Base-by-base conservation (phyloP, 805 yeast species). In the Metschnikowia bowlesiae region DNA sequence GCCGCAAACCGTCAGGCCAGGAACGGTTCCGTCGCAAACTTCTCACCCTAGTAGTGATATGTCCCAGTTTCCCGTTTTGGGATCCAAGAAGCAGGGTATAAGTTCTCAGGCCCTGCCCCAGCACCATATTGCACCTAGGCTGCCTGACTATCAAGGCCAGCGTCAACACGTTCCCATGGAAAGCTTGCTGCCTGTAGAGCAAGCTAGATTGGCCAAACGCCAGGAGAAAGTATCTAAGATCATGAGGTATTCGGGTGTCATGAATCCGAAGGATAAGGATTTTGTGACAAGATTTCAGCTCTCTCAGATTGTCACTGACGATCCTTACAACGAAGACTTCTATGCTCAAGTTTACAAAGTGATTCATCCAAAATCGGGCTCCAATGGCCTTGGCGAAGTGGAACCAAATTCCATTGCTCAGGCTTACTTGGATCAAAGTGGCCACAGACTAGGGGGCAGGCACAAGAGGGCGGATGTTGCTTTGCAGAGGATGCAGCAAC, bases 221-320 rank as follows among this genome's bases (percentile, higher is more conserved):
- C 89, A 84, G 56, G 84, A 83, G 52, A 86, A 87, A 65, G 90
- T 86, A 46, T 78, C 83, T 43, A 78, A 85, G 55, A 87, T 89
- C 60, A 77, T 87, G 63, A 83, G 82, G 62, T 89, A 85, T 71
- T 87, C 94, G 30, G 97, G 97, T 55, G 82, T 94, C 55, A 94
- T 94, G 99, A 89, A 90, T 61, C 96, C 96, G 51, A 87, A 92
- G 72, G 99, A 94, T 68, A 91, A 91, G 71, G 97, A 92, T 70
- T 90, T 88, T 64, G 92, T 94, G 45, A 89, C 97, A 40, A 81
- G 97, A 65, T 85, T 91, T 64, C 99, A 94, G 70, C 78, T 94
- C 55, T 89, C 96, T 45, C 97, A 91, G 67, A 87, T 94, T 69
- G 97, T 94, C 45, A 87, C 97, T 9, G 97, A 91, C 50, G 98